Evolutionary conservation across 2,329 filamentous ascomycete genomes (phyloP), one percentile per base, ranked within the genome.

Genomic region (Aspergillus sp.): DNA sequence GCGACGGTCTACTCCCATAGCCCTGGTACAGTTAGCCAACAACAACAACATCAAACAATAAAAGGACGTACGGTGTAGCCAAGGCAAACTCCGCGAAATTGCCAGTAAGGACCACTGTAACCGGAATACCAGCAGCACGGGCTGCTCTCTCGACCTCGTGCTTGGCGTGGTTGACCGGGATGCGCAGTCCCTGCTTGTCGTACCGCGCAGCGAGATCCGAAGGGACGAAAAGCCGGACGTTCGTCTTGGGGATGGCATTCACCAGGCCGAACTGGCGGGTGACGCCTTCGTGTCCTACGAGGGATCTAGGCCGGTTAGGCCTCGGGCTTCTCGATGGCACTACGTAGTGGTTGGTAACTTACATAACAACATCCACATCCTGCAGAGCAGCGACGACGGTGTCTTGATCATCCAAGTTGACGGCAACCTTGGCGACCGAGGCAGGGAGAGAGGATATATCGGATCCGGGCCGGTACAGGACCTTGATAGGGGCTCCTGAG

Each of bases 321-420:
- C 8, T 41, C 39, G 43, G 39, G 39, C 15, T n/a, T 41, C n/a
- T n/a, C 12, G n/a, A 11, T 12, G 19, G 19, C 19, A 21, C 3
- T 35, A 23, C n/a, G 23, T 14, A 47, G 31, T 3, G 21, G 44
- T 53, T 45, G 59, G 49, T 6, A 27, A 27, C 4, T 52, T 25
- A 64, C 64, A 64, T 63, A 8, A 63, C 52, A 55, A 66, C 62
- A 37, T 66, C 62, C 19, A 66, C 55, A 52, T 65, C 58, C 25
- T 58, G 23, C 6, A 66, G 19, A 2, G 51, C 56, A 8, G 12
- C 50, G 19, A 51, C 43, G 3, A 65, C 9, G 14, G 58, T 49
- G 14, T 53, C 43, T 41, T 62, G 47, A 57, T 65, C 61, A 3
- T 39, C n/a, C 7, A 64, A 11, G 40, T 64, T 58, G 5, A 66